Evolutionary conservation across 2,329 filamentous ascomycete species (phyloP).

Genomic region (Penicillium expansum): DNA sequence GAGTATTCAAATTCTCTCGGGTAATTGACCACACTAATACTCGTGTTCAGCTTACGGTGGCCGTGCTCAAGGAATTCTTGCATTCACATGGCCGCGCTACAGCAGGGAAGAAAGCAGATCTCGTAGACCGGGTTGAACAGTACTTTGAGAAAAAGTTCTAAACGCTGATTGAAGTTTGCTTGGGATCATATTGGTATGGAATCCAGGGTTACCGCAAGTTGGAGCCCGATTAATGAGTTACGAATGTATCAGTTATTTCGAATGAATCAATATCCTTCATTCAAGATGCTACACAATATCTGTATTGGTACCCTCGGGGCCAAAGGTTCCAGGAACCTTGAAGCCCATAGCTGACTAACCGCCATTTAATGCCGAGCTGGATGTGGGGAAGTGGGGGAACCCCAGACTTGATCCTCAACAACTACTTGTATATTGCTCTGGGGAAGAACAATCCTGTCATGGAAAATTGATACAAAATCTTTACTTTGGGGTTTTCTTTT

Average conservation of each 20-base stretch:
- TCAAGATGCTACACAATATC: neutral
- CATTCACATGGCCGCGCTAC: conserved; percentile 42
- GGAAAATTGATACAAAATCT: too few relatives aligned
- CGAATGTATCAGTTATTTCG: neutral
- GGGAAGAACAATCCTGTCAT: neutral
- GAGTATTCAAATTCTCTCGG: neutral
- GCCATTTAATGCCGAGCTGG: neutral
- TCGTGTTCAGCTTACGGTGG: conserved; percentile 43
- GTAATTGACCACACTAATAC: conserved; percentile 4
- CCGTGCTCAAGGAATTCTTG: conserved; percentile 48
- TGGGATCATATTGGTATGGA: neutral
- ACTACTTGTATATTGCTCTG: neutral
- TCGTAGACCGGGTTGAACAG: conserved; percentile 51
- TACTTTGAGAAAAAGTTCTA: conserved; percentile 46
- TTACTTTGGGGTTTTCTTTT: too few relatives aligned
- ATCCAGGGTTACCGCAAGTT: neutral
- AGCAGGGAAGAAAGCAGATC: conserved; percentile 50
- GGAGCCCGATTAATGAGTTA: neutral
- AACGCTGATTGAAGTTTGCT: neutral
- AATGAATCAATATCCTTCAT: neutral
- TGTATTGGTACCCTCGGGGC: too few relatives aligned
- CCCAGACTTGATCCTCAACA: neutral
- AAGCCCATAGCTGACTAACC: too few relatives aligned
- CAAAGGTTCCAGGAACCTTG: too few relatives aligned
- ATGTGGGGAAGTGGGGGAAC: conserved; percentile 11